phyloP scores from a whole-genome alignment of 2,329 filamentous ascomycete genomes.

The Verticillium tricorpus region DNA sequence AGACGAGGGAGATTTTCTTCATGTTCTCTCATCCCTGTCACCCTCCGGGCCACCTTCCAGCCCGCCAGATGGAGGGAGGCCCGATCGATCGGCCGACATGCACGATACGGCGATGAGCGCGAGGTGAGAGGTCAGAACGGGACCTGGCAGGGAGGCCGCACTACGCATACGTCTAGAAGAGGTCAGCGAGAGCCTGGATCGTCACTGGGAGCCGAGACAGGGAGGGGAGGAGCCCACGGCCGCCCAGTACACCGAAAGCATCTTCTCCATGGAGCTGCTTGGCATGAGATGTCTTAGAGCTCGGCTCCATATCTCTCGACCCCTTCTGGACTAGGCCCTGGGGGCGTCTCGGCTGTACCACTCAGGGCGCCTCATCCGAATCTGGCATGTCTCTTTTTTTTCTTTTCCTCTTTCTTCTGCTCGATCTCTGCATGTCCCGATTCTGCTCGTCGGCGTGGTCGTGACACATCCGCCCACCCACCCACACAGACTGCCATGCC shows the following conservation, averaged over 20 bases:
- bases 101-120: neutral
- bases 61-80: neutral
- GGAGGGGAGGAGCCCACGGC: neutral
- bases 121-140: no score
- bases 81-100: neutral
- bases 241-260: neutral
- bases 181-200: neutral
- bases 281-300: neutral
- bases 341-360: neutral
- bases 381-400: neutral
- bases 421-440: neutral
- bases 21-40: neutral
- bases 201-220: neutral
- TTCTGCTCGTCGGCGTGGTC: neutral
- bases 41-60: neutral
- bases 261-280: neutral
- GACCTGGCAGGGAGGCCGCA: neutral
- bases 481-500: neutral
- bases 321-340: neutral
- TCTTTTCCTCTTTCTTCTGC: neutral
- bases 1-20: neutral
- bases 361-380: neutral
- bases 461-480: neutral
- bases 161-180: neutral
- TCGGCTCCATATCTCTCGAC: neutral